Conservation (phyloP, 2,329 filamentous ascomycete species). For the Fusarium sacchari region DNA sequence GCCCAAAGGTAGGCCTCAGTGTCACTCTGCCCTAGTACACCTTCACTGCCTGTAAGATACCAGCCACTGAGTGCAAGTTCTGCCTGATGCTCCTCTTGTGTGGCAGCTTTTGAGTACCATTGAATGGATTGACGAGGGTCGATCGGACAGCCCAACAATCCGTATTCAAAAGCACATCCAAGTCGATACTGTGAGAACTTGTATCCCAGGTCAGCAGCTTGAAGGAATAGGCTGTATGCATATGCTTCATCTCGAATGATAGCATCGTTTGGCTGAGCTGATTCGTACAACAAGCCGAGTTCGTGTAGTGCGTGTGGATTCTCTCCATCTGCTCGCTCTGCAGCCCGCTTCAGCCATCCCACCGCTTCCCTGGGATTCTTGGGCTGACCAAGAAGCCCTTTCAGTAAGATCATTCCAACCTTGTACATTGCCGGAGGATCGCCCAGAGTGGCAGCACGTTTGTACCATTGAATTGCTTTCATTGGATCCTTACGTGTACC, state of each 20-base stretch:
- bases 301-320: constrained; percentile 97
- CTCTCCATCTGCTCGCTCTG: constrained; percentile 85
- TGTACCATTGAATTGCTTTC: constrained; percentile 99
- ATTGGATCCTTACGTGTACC: constrained; percentile 90
- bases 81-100: constrained; percentile 92
- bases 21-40: constrained; percentile 89
- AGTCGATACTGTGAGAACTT: constrained; percentile 94
- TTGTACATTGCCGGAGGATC: constrained; percentile 98
- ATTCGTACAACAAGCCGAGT: constrained; percentile 74
- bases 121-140: constrained; percentile 87
- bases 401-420: constrained; percentile 93
- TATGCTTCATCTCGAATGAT: constrained; percentile 85
- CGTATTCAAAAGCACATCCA: constrained; percentile 90
- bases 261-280: constrained; percentile 72
- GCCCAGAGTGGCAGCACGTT: constrained; percentile 87
- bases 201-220: constrained; percentile 89
- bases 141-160: constrained; percentile 81
- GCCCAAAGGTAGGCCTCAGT: constrained; percentile 98
- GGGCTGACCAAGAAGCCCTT: constrained; percentile 89
- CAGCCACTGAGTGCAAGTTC: constrained; percentile 88
- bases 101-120: constrained; percentile 92
- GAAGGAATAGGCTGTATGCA: constrained; percentile 81
- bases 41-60: constrained; percentile 92
- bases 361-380: constrained; percentile 87
- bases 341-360: constrained; percentile 91